Base-by-base conservation (phyloP, 2,329 filamentous ascomycete species). In the Phialemoniopsis sp. region DNA sequence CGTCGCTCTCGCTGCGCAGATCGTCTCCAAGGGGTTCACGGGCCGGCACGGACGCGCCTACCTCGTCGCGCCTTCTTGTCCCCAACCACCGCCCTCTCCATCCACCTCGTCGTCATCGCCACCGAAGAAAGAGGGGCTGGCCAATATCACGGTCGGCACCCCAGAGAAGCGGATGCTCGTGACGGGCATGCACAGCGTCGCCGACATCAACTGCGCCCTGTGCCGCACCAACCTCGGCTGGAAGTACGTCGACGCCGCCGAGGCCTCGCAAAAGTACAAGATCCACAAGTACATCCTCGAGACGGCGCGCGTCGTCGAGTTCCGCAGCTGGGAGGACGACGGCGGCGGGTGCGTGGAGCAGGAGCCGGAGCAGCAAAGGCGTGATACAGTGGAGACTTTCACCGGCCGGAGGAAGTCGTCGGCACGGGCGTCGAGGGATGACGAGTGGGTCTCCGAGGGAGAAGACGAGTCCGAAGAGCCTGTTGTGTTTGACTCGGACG, bases 281-380 rank as follows among this genome's bases (percentile, higher is more conserved):
- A 68, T 84, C 36, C 80, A 80, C 48, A 85, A 84, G 57, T 85
- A 77, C 54, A 84, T 85, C 21, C 57, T 85, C 30, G 81, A 85
- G 62, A 77, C 73, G 30, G 71, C 74, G 54, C 64, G 76, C 38
- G 73, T 82, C 13, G 66, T 75, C 17, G 63, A 68, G 12, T 64
- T 67, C 34, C 66, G 68, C 28, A 63, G 58, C 39, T 84, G 78
- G 79, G 78, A 76, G 49, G 71, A 75, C 40, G 44, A 28, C 26
- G 34, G 32, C 17, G 35, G 42, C 26, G 43, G 5, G 36, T 18
- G 9, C 13, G 44, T 40, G 21, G 47, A 42, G 3, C 37, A 35
- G 14, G 38, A 29, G 13, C 26, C 16, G 8, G 9, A 28, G 21
- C 37, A 5, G 30, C 15, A 36, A 8, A 30, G 16, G 18, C n/a